Base-by-base conservation (phyloP, 2,329 filamentous ascomycete genomes). In the Fusarium falciforme region DNA sequence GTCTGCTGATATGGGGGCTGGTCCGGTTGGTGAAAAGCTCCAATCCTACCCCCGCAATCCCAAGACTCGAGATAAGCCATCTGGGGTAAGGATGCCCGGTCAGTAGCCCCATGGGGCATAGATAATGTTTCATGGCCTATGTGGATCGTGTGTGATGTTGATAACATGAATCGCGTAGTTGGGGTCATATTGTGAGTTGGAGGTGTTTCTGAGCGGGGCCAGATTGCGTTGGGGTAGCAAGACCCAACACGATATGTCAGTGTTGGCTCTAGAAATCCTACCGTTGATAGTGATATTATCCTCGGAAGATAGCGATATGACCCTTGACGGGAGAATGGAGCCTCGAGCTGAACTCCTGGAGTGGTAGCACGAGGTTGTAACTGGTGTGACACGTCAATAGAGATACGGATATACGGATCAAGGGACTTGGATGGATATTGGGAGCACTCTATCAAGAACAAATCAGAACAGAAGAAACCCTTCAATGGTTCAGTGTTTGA, bases 1-100 rank as follows among this genome's bases (percentile, higher is more conserved):
- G 25, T 55, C 49, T 55, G 49, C 49, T 55, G 49, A 55, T 55
- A 55, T 55, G 49, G 29, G 29, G 49, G 49, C 14, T 25, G 54
- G 27, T 57, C 49, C 6, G 25, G 22, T 16, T 44, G 22, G 44
- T 38, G 29, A 42, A 47, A 20, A 12, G 31, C 47, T 29, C 29
- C 47, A 33, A 55, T 27, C n/a, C 29, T 49, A 61, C 29, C 55
- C 62, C 57, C 22, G 62, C 31, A 33, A 49, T 54, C 38, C 64
- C 66, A 68, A 52, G 60, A 57, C 33, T 44, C 40, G 36, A 64
- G 64, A 70, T 67, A 64, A 64, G 67, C 55, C 61, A 64, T 70
- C 67, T 67, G 64, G 67, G 64, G 67, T 57, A 62, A 60, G 58
- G 36, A 62, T 27, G 33, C 35, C 29, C 47, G 60, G 14, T 61